A percentile compares a stretch with the other conserved stretches of the same genome.
phyloP scores from a whole-genome alignment of 306 rosid genomes.

The Canavalia ensiformis region DNA sequence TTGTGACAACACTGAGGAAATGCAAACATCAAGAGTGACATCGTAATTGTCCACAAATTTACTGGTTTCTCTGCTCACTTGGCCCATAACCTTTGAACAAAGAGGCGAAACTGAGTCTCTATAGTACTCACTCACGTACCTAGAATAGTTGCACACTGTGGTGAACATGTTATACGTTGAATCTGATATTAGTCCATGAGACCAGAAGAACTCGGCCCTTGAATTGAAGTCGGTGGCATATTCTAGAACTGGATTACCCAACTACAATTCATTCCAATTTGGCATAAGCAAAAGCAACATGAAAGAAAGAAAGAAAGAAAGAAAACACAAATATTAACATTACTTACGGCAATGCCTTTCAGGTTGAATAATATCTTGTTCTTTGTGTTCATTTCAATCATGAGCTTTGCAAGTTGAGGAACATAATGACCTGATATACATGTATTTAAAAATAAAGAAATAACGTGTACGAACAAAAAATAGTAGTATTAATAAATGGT shows the following conservation, averaged over 20 bases:
- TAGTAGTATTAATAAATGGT: neutral
- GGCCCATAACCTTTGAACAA: conserved; percentile 70
- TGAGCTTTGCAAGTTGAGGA: conserved; percentile 83
- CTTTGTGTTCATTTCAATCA: conserved; percentile 64
- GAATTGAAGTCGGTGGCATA: conserved; percentile 63
- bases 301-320: neutral
- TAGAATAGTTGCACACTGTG: conserved; percentile 57
- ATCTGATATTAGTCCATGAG: conserved; percentile 68
- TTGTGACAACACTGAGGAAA: conserved; percentile 74
- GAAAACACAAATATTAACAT: neutral
- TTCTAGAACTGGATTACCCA: conserved; percentile 66
- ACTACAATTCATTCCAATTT: conserved; percentile 47
- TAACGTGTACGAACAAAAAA: conserved; percentile 11
- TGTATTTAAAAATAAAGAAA: neutral
- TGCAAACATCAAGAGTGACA: conserved; percentile 85
- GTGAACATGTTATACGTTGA: conserved; percentile 61
- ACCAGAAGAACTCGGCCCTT: conserved; percentile 67
- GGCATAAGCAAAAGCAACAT: conserved; percentile 2
- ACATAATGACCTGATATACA: conserved; percentile 71
- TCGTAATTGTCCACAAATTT: conserved; percentile 79
- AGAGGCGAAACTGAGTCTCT: conserved; percentile 58
- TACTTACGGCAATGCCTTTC: conserved; percentile 78
- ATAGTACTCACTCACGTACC: conserved; percentile 59
- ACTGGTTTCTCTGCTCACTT: conserved; percentile 79
- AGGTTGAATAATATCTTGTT: conserved; percentile 63